Evolutionary conservation across 257 asterid genomes (phyloP), one percentile per base, ranked within the genome.

Genomic region (Ajuga chamaepitys): DNA sequence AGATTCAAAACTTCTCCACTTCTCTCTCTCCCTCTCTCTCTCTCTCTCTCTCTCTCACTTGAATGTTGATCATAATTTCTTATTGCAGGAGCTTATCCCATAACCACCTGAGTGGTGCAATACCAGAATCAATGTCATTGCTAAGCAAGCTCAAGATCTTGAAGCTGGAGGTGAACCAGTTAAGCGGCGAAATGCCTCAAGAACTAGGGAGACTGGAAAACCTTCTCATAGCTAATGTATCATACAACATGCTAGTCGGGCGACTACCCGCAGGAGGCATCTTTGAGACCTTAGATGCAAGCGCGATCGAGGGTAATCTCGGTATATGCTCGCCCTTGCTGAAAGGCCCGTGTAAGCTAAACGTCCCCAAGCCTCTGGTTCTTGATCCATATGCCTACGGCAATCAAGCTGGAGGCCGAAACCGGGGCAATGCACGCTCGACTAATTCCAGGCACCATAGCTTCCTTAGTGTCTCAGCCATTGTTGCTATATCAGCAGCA

Each of bases 171-270:
- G 76, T 62, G 44, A 94, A 94, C 77, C 88, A 85, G 64, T 71
- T 94, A 62, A 83, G 80, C 30, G 99, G 99, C 13, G 99, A 90
- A 77, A 88, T 94, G 58, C 99, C 99, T 40, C 95, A 73, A 75
- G 78, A 79, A 12, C 93, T 94, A 1, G 92, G 91, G 24, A 68
- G 34, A 37, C 78, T 94, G 21, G 89, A 83, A 56, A 94, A 85
- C 62, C 99, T 94, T 65, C 89, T 90, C 5, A 83, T 95, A 0
- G 97, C 85, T 9, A 90, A 94, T 59, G 67, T 94, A 16, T 90
- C 99, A 18, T 75, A 83, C 78, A 94, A 94, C 70, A 73, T 84
- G 77, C 93, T 94, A 28, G 81, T 77, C 1, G 99, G 99, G 18
- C 78, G 95, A n/a, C 79, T 94, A 40, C 99, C 99, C 0, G 26